Base-by-base conservation (phyloP, 768 basidiomycete genomes). In the Pulveroboletus sp. region DNA sequence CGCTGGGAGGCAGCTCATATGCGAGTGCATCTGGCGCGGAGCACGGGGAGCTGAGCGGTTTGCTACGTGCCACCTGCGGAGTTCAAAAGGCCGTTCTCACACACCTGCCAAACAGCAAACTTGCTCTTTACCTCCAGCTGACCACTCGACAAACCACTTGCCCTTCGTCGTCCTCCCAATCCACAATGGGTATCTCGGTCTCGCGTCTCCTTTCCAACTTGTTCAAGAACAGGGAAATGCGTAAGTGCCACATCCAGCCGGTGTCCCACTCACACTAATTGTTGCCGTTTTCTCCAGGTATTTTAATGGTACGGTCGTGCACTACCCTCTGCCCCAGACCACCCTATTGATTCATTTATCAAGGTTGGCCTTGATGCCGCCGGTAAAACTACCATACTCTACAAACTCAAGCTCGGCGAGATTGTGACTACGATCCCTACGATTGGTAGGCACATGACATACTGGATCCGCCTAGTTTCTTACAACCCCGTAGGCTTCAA, bases 391-490 rank as follows among this genome's bases (percentile, higher is more conserved):
- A 92, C 89, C 67, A 99, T 98, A 64, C 79, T 99, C 61, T 99
- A 96, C 82, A 99, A 98, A 80, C 81, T 98, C 69, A 98, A 98
- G 79, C 84, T 98, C 50, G 96, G 95, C 73, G 96, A 99, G 80
- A 98, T 98, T 73, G 96, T 99, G 71, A 98, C 96, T 59, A 99
- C 96, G 58, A 99, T 99, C 71, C 96, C 96, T 55, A 98, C 96
- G 68, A 98, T 99, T 74, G 95, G 95, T 94, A 63, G 67, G 86
- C 77, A 54, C 54, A 53, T 48, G 53, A 52, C 50, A 51, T 41
- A 36, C 36, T 37, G 15, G 41, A 24, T 38, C 33, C 10, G 33
- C 15, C 28, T 17, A 24, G 7, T 28, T 53, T 52, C 47, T 57
- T 43, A 61, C 64, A 51, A 61, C 27, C n/a, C n/a, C 36, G 21